A percentile compares a stretch with the other conserved stretches of the same genome.
Conservation (phyloP, 257 asterid genomes). For the Solanum habrochaites region DNA sequence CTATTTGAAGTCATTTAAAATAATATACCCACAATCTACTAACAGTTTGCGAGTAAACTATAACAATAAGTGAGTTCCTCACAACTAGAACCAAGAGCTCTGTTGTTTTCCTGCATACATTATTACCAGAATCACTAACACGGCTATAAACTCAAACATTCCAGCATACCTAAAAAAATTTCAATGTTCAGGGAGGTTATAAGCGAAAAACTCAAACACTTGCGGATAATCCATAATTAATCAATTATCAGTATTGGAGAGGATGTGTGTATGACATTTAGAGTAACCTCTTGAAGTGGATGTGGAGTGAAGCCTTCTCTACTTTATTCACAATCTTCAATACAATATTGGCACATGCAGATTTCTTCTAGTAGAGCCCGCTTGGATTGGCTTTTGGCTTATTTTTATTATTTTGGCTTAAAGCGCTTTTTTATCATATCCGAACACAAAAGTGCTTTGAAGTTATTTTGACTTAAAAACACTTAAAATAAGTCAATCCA, state of each 20-base stretch:
- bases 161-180: not conserved
- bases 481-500: not conserved
- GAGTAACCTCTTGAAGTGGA: not conserved
- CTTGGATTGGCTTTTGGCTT: not conserved
- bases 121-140: not conserved
- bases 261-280: not conserved
- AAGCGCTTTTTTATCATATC: not conserved
- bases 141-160: not conserved
- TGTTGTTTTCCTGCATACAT: not conserved
- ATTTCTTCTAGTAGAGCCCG: not conserved
- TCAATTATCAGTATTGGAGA: not conserved
- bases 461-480: not conserved
- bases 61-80: not conserved
- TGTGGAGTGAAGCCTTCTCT: not conserved
- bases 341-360: not conserved
- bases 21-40: not conserved
- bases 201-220: not conserved
- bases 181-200: not conserved
- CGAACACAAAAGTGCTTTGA: not conserved
- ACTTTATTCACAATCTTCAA: not conserved
- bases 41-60: not conserved
- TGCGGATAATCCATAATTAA: not conserved
- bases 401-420: too few species aligned
- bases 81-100: not conserved
- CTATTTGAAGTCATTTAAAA: not conserved